These are phyloP conservation scores for Kazachstania kunashirensis DNA, from an alignment of 805 yeast genomes.

Conservation along the genomic window DNA sequence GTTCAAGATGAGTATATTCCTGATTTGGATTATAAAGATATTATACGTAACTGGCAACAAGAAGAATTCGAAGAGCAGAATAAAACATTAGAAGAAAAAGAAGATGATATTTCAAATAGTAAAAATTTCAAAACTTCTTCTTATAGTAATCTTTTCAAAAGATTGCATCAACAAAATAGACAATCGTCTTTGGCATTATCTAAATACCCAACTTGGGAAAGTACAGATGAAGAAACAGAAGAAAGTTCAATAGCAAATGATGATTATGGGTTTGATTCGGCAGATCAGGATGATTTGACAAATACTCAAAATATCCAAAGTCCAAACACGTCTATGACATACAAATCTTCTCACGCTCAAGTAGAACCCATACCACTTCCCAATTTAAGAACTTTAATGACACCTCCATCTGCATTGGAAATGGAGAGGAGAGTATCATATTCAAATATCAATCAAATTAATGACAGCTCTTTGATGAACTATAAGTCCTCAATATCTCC, in stretches of 20 bases:
- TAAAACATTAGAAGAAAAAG: background rate
- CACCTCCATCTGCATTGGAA: slow-evolving; percentile 12
- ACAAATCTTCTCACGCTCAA: slow-evolving; percentile 27
- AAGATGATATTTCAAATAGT: background rate
- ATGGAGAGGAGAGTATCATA: slow-evolving; percentile 11
- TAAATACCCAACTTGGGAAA: slow-evolving; percentile 9
- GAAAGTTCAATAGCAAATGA: slow-evolving; percentile 3
- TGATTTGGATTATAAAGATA: slow-evolving; percentile 48
- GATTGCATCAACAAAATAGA: slow-evolving; percentile 1
- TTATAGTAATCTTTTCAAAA: slow-evolving; percentile 1
- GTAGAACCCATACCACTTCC: slow-evolving; percentile 33
- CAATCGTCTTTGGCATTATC: slow-evolving; percentile 2
- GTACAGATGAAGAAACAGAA: slow-evolving; percentile 4
- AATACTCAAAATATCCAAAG: slow-evolving; percentile 1
- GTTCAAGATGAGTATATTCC: slow-evolving; percentile 56
- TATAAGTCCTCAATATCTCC: slow-evolving; percentile 1
- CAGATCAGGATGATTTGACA: slow-evolving; percentile 4
- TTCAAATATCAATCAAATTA: background rate
- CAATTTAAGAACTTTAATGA: slow-evolving; percentile 9
- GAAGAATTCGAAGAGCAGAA: slow-evolving; percentile 5
- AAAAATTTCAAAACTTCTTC: background rate
- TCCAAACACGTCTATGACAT: slow-evolving; percentile 13
- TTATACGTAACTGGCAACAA: slow-evolving; percentile 40
- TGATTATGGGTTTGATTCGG: slow-evolving; percentile 1
- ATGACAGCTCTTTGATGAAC: background rate